Evolutionary conservation across 495 filamentous ascomycete species (phyloP).

Genomic region (Aspergillus wentii): DNA sequence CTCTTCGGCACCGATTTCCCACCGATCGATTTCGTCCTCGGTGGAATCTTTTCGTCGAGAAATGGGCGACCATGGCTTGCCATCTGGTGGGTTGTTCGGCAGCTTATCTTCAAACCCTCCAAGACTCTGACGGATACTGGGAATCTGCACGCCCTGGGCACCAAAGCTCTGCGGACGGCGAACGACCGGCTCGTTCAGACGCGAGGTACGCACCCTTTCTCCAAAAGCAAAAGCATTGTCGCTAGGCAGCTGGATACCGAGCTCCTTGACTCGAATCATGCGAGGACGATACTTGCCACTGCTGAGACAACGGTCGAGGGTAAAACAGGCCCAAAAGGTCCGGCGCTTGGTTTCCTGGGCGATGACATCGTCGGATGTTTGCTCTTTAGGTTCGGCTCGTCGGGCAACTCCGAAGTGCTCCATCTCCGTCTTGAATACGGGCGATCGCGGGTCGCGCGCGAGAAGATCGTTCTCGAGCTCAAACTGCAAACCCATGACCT

Average conservation of each 20-base stretch:
- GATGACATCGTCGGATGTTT: constrained; percentile 53
- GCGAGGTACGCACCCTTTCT: constrained; percentile 42
- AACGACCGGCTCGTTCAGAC: constrained; percentile 30
- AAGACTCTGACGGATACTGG: constrained; percentile 42
- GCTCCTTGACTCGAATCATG: constrained; percentile 62
- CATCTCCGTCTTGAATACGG: constrained; percentile 36
- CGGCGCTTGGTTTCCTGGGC: constrained; percentile 72
- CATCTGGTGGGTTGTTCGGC: constrained; percentile 25
- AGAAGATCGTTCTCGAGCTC: constrained; percentile 49
- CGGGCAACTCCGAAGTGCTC: constrained; percentile 39
- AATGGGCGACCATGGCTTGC: constrained; percentile 39
- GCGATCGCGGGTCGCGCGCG: constrained; percentile 37
- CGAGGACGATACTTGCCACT: constrained; percentile 70
- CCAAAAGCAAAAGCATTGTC: constrained; percentile 47
- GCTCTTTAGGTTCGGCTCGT: constrained; percentile 28
- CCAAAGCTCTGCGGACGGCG: constrained; percentile 40
- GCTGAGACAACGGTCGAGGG: constrained; percentile 74
- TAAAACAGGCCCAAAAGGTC: constrained; percentile 83
- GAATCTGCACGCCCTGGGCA: constrained; percentile 40
- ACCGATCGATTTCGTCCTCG: constrained; percentile 58
- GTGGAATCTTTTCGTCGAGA: constrained; percentile 60
- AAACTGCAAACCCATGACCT: constrained; percentile 65
- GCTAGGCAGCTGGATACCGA: constrained; percentile 48
- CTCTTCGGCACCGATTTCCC: constrained; percentile 58
- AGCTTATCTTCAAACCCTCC: constrained; percentile 34